These are phyloP conservation scores for Alloteropsis semialata DNA, from an alignment of 176 grass and related monocot species.

Conservation along the genomic window DNA sequence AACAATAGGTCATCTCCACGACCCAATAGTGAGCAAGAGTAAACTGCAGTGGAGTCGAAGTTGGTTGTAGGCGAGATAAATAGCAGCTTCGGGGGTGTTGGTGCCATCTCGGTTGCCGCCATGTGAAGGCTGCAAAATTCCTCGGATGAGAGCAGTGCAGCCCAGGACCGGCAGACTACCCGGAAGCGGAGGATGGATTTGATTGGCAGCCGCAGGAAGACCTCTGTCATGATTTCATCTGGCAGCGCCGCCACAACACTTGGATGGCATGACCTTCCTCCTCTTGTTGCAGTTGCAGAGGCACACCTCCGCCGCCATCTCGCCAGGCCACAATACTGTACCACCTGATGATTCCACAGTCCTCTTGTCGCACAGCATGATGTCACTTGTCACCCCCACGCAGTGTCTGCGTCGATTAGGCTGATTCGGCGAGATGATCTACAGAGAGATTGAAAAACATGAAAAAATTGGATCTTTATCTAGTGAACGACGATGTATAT, in stretches of 20 bases:
- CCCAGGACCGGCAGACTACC: conserved; percentile 10
- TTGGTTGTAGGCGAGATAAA: not conserved
- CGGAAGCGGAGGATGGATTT: conserved; percentile 22
- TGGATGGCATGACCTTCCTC: not conserved
- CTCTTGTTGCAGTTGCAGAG: not conserved
- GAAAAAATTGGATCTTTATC: not conserved
- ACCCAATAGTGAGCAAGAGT: not conserved
- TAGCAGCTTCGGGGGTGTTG: not conserved
- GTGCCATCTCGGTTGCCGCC: not conserved
- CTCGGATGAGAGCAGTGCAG: not conserved
- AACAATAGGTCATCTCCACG: no score
- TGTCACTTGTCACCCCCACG: not conserved
- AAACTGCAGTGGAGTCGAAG: not conserved
- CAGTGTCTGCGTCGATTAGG: not conserved
- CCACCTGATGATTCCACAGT: not conserved
- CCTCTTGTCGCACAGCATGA: not conserved
- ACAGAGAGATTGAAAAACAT: not conserved
- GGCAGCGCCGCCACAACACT: not conserved
- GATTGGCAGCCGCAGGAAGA: not conserved
- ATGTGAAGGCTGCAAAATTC: not conserved
- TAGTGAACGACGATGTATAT: not conserved
- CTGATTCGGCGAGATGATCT: not conserved
- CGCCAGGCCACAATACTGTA: not conserved
- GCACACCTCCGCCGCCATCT: not conserved
- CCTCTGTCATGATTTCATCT: conserved; percentile 7